Evolutionary conservation across 176 grass and related monocot genomes (phyloP), one percentile per base, ranked within the genome.

Genomic region (Carex cristatella): DNA sequence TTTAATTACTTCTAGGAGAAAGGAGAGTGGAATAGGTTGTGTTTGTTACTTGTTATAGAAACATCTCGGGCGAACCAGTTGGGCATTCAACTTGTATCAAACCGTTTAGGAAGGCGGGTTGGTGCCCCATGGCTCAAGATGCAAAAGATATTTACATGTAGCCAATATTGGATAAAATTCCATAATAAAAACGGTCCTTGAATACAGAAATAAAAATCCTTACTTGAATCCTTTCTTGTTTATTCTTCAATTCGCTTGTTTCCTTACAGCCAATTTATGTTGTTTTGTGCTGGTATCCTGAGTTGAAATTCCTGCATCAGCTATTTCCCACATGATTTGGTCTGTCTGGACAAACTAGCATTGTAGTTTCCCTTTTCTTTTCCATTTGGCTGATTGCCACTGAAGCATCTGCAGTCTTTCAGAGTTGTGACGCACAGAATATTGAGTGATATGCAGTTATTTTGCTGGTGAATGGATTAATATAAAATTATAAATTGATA

Each of bases 31-130:
- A 61, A 63, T 63, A 28, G 61, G 61, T 30, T 63, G 19, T 63
- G 61, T 63, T 63, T 10, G 28, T 30, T 79, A 79, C 13, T 37
- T 79, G 53, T 79, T 79, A 79, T 79, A 79, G 28, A 79, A 79
- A 33, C 12, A 79, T 58, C 53, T 57, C 57, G 74, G 28, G 51
- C 10, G 35, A 32, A 77, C 9, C 44, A 11, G 42, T 28, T 51
- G n/a, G 44, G 71, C 10, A 75, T 53, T 49, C 71, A 53, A 53
- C 71, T 75, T 53, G 71, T 53, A 75, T 75, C 71, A 75, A 75
- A 75, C 44, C 46, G 3, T 51, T 53, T 53, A 10, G 71, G 71
- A 75, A 75, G 71, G 71, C 71, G 46, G 46, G 38, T 75, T 75
- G 46, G 19, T 51, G 71, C 46, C 71, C 71, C 10, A 10, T 1